Base-by-base conservation (phyloP, 2,329 filamentous ascomycete genomes). In the Penicillium decumbens region DNA sequence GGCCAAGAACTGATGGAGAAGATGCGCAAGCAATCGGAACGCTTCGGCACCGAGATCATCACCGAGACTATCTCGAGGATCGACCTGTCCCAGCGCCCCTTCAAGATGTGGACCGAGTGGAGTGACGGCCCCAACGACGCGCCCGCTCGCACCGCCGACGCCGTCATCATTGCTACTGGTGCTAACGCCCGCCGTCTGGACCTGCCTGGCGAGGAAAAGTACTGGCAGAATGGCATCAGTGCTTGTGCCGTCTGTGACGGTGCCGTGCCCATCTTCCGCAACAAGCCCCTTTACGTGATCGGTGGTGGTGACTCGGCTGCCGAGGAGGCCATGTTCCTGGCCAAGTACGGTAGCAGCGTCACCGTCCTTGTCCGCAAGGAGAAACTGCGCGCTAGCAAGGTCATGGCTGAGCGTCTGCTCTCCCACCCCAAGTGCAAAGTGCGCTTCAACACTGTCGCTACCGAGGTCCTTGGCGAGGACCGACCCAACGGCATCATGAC, bases 191-290 rank as follows among this genome's bases (percentile, higher is more conserved):
- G 88, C 59, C 82, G 95, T 56, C 77, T 98, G 47, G 77, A 86
- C 69, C 81, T 98, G 41, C 77, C 84, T 10, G 95, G 93, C 47
- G 93, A 98, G 77, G 88, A 95, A 47, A 88, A 85, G 71, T 98
- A 90, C 81, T 98, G 95, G 95, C 91, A 95, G 70, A 93, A 88
- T 70, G 93, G 93, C 60, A 89, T 98, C 68, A 93, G 87, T 45
- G 93, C 93, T 43, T 98, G 93, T 74, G 93, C 93, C 29, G 93
- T 98, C 42, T 98, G 93, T 75, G 93, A 98, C 68, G 93, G 93
- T 57, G 93, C 91, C 43, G 86, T 97, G 41, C 93, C 93, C 53
- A 96, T 98, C 72, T 98, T 95, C 84, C 83, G 92, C 63, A 89
- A 96, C 73, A 95, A 95, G 80, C 92, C 88, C 7, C 79, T 98